Conservation (phyloP, 768 basidiomycete genomes). For the Amyloporia xantha region DNA sequence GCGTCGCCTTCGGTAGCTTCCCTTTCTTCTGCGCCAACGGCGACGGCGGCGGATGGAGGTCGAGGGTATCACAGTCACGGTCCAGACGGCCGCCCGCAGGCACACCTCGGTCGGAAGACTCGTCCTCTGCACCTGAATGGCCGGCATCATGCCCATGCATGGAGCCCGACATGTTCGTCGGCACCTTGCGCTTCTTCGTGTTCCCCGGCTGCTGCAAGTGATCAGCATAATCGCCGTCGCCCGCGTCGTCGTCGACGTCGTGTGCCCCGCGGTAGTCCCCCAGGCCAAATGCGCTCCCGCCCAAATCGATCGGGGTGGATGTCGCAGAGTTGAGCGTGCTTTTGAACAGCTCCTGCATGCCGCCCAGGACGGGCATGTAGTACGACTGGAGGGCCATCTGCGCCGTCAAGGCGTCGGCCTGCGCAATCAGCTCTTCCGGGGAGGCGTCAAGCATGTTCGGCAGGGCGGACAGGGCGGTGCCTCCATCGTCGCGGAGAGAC, state of each 20-base stretch:
- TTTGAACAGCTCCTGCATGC: slow-evolving; percentile 39
- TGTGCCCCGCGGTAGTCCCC: slow-evolving; percentile 14
- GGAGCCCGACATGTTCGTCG: slow-evolving; percentile 46
- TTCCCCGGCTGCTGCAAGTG: slow-evolving; percentile 74
- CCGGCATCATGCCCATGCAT: slow-evolving; percentile 36
- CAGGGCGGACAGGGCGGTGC: slow-evolving; percentile 1
- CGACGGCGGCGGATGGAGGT: neutral
- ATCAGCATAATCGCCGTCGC: slow-evolving; percentile 58
- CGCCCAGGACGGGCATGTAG: slow-evolving; percentile 51
- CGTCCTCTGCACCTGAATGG: slow-evolving; percentile 40
- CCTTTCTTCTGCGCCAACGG: slow-evolving; percentile 24
- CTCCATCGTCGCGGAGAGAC: slow-evolving; percentile 12
- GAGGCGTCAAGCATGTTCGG: slow-evolving; percentile 37
- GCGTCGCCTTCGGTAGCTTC: slow-evolving; percentile 51
- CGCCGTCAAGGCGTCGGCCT: slow-evolving; percentile 50
- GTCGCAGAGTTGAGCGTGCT: slow-evolving; percentile 13
- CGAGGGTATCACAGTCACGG: slow-evolving; percentile 16
- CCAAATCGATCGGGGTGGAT: slow-evolving; percentile 20
- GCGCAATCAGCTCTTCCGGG: slow-evolving; percentile 50
- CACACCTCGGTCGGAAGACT: slow-evolving; percentile 25
- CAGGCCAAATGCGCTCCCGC: slow-evolving; percentile 12
- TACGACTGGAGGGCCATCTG: slow-evolving; percentile 58
- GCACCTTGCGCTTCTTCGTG: slow-evolving; percentile 86
- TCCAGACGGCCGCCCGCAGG: slow-evolving; percentile 23
- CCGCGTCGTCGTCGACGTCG: slow-evolving; percentile 39